Evolutionary conservation across 805 yeast genomes (phyloP), one percentile per base, ranked within the genome.

Genomic region (Jamesozyma rosinii): DNA sequence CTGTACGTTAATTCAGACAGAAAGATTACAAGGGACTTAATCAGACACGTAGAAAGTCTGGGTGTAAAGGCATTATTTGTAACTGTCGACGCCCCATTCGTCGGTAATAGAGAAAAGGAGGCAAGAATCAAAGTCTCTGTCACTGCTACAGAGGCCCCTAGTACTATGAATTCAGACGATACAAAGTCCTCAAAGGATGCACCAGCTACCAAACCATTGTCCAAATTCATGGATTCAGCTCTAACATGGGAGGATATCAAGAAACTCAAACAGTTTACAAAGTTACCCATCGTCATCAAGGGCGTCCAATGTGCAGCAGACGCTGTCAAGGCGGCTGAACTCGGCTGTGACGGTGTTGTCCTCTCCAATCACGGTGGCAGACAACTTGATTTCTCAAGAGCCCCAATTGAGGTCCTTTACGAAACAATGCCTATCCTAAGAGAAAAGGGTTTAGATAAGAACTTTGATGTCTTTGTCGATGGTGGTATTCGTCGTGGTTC

Each of bases 31-130:
- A 67, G 69, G 39, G 66, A 71, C 21, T 68, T 82, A 48, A 76
- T 87, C 18, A 69, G 71, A 52, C 78, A 79, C 51, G 92, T 86
- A 15, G 88, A 82, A 59, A 57, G 65, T 42, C 67, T 83, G 42
- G 94, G 94, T 2, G 72, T 83, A 61, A 81, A 80, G 54, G 95
- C 90, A 2, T 69, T 88, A 29, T 86, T 86, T 57, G 76, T 88
- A 49, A 88, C 97, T 0, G 95, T 86, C 6, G 96, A 88, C 68
- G 95, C 96, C 0, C 95, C 96, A 6, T 82, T 83, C 47, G 69
- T 86, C 34, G 97, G 97, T 14, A 77, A 92, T 51, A 77, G 96
- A 53, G 96, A 89, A 63, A 87, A 85, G 62, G 95, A 86, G 57
- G 75, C 75, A 77, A 74, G 84, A 46, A 63, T 77, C 43, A 82